Percentiles rank a stretch among this genome's conserved stretches.
phyloP scores from a whole-genome alignment of 164 flowering plant genomes.

The Cinnamomum micranthum region DNA sequence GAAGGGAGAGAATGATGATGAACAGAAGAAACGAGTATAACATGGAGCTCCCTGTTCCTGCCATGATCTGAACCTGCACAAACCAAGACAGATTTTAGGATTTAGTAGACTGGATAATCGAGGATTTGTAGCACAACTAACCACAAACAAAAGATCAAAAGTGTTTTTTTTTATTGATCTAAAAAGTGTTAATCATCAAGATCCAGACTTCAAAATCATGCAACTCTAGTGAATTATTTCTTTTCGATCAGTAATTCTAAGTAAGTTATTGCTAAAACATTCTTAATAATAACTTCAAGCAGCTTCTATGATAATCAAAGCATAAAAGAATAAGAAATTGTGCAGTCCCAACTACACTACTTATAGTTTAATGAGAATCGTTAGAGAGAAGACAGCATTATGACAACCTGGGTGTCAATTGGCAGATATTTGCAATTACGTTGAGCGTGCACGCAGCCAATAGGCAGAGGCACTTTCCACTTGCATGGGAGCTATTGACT shows the following conservation, averaged over 20 bases:
- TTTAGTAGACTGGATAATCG: neutral
- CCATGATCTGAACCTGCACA: conserved; percentile 41
- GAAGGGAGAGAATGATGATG: conserved; percentile 69
- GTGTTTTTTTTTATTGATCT: neutral
- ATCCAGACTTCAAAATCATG: neutral
- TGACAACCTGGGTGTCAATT: neutral
- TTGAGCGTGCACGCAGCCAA: neutral
- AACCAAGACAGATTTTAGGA: neutral
- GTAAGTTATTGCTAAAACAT: too few species aligned
- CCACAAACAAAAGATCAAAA: neutral
- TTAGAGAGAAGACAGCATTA: neutral
- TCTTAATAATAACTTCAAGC: too few species aligned
- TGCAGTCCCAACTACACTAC: neutral
- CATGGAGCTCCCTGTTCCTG: conserved; percentile 85
- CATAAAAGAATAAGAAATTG: neutral
- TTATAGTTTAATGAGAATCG: neutral
- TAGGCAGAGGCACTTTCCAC: neutral
- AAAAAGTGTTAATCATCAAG: neutral
- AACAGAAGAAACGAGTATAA: conserved; percentile 67
- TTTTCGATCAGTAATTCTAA: neutral
- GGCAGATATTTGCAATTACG: neutral
- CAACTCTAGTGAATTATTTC: neutral
- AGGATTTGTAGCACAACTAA: neutral
- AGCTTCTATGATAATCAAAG: neutral
- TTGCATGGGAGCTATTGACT: neutral